Conservation (phyloP, 805 yeast genomes). For the Nakazawaea ernobii region DNA sequence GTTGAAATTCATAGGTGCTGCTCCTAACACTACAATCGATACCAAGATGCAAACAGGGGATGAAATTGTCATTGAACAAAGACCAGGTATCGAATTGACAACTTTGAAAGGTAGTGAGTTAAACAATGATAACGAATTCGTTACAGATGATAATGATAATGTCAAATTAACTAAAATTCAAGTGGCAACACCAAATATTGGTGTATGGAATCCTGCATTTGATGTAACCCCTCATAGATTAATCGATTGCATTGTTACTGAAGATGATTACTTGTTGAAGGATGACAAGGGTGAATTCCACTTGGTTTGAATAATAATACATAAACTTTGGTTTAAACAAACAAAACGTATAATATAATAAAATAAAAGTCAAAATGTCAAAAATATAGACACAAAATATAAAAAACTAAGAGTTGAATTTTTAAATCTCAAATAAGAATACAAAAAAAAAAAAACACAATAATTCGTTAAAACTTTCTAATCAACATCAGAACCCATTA, state of each 20-base stretch:
- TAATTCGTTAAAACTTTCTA: not conserved
- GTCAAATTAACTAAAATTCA: constrained; percentile 48
- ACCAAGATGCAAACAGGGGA: constrained; percentile 59
- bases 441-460: constrained; percentile 1
- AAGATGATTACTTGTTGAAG: constrained; percentile 55
- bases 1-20: constrained; percentile 87
- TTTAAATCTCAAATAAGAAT: not conserved
- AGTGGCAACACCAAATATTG: constrained; percentile 77
- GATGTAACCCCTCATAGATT: constrained; percentile 83
- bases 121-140: constrained; percentile 25
- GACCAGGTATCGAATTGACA: constrained; percentile 77
- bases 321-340: too few relatives aligned
- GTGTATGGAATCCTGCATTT: constrained; percentile 95
- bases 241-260: constrained; percentile 89
- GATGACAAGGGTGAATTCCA: constrained; percentile 44
- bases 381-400: too few relatives aligned
- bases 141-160: constrained; percentile 19
- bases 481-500: constrained; percentile 32
- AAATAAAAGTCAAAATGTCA: too few relatives aligned
- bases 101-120: constrained; percentile 65
- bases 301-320: constrained; percentile 24
- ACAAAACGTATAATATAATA: too few relatives aligned
- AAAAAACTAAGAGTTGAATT: too few relatives aligned
- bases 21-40: constrained; percentile 91
- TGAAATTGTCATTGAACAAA: constrained; percentile 78